Percentiles rank a stretch among this genome's conserved stretches.
Evolutionary conservation across 2,329 filamentous ascomycete genomes (phyloP).

Genomic region (Alternaria arbusti): DNA sequence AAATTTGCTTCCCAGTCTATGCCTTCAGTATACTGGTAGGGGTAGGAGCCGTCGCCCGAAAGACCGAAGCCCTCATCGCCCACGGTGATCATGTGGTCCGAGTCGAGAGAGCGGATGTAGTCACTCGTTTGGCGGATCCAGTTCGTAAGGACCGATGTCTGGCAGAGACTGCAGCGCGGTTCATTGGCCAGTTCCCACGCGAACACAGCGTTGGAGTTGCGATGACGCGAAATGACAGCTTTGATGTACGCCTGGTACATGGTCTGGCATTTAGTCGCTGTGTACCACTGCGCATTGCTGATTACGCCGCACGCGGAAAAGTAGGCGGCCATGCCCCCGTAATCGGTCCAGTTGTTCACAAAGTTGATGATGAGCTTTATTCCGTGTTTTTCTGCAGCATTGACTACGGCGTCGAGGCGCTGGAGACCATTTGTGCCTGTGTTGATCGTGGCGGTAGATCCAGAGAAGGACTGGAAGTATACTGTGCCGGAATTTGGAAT

Average conservation of each 20-base stretch:
- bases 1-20: constrained; percentile 60
- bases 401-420: constrained; percentile 69
- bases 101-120: constrained; percentile 70
- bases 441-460: constrained; percentile 63
- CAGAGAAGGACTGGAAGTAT: constrained; percentile 63
- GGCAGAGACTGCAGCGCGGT: constrained; percentile 67
- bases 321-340: constrained; percentile 68
- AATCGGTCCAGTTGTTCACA: constrained; percentile 74
- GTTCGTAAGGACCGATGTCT: constrained; percentile 61
- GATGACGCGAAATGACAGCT: constrained; percentile 65
- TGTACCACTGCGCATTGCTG: constrained; percentile 63
- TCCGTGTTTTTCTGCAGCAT: constrained; percentile 63
- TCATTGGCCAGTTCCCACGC: constrained; percentile 74
- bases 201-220: constrained; percentile 64
- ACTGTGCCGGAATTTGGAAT: constrained; percentile 53
- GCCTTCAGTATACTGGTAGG: constrained; percentile 60
- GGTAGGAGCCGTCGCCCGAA: constrained; percentile 57
- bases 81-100: constrained; percentile 66
- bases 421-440: constrained; percentile 67
- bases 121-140: constrained; percentile 65
- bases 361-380: constrained; percentile 71
- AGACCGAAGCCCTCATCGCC: constrained; percentile 68
- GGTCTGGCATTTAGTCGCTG: constrained; percentile 52
- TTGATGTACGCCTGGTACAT: constrained; percentile 69
- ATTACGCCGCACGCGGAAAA: constrained; percentile 61